A percentile compares a stretch with the other conserved stretches of the same genome.
Conservation (phyloP, 2,329 filamentous ascomycete species). For the Rutstroemia sp. region DNA sequence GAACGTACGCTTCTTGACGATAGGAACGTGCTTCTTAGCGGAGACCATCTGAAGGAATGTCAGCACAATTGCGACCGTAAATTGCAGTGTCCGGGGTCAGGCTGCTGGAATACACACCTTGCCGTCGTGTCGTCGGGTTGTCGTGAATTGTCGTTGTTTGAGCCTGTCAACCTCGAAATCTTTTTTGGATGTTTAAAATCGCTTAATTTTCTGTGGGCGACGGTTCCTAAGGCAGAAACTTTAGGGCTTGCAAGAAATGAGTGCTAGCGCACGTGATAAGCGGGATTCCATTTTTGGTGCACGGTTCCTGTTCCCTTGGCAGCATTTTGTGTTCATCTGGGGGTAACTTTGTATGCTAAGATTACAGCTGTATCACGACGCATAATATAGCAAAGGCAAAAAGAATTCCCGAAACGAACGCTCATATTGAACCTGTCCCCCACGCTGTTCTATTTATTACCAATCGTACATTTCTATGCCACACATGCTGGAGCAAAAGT, state of each 20-base stretch:
- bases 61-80: slow-evolving; percentile 1
- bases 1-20: slow-evolving; percentile 99
- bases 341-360: too few species aligned
- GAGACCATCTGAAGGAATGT: slow-evolving; percentile 71
- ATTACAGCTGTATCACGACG: too few species aligned
- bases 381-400: too few species aligned
- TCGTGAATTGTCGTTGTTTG: slow-evolving; percentile 24
- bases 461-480: background rate
- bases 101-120: slow-evolving; percentile 19
- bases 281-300: background rate
- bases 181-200: slow-evolving; percentile 14
- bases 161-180: slow-evolving; percentile 13
- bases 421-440: background rate
- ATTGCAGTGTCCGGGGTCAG: background rate
- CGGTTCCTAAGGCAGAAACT: background rate
- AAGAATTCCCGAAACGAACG: background rate
- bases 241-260: slow-evolving; percentile 7
- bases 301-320: too few species aligned
- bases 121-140: slow-evolving; percentile 23
- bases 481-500: background rate
- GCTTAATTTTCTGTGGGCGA: slow-evolving; percentile 7
- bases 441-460: background rate
- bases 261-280: background rate
- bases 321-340: too few species aligned
- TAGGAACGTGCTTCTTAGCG: slow-evolving; percentile 98